A percentile compares a stretch with the other conserved stretches of the same genome.
These are phyloP conservation scores for Ciborinia camelliae DNA, from an alignment of 2,329 filamentous ascomycete genomes.

Conservation along the genomic window DNA sequence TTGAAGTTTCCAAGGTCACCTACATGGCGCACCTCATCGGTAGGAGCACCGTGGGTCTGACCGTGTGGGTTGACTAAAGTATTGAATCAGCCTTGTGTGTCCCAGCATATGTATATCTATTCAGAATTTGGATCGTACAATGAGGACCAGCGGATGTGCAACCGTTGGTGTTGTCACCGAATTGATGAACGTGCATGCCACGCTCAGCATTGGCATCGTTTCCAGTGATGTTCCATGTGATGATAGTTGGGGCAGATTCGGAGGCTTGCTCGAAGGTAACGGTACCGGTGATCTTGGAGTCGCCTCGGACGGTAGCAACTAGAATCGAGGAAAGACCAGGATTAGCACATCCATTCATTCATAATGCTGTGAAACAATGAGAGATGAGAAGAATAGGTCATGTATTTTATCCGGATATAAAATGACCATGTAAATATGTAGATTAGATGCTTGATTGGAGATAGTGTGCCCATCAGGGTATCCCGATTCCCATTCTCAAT, in stretches of 20 bases:
- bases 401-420: too few species aligned
- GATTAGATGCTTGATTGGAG: constrained; percentile 36
- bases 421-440: not conserved
- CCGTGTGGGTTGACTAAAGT: constrained; percentile 88
- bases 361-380: not conserved
- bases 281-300: constrained; percentile 91
- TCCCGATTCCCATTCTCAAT: constrained; percentile 28
- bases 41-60: constrained; percentile 88
- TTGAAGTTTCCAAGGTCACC: constrained; percentile 97
- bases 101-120: not conserved
- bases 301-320: constrained; percentile 97
- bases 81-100: constrained; percentile 21
- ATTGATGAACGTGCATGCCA: constrained; percentile 98
- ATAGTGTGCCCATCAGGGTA: constrained; percentile 47
- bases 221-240: constrained; percentile 90
- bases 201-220: constrained; percentile 94
- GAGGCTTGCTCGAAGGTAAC: constrained; percentile 90
- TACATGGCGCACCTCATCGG: constrained; percentile 83
- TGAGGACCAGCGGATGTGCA: constrained; percentile 98
- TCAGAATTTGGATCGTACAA: constrained; percentile 57
- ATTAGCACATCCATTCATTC: not conserved
- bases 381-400: not conserved
- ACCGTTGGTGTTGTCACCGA: constrained; percentile 99
- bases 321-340: constrained; percentile 26
- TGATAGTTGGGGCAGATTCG: constrained; percentile 77